Base-by-base conservation (phyloP, 148 eudicot genomes). In the Spergularia bocconei region DNA sequence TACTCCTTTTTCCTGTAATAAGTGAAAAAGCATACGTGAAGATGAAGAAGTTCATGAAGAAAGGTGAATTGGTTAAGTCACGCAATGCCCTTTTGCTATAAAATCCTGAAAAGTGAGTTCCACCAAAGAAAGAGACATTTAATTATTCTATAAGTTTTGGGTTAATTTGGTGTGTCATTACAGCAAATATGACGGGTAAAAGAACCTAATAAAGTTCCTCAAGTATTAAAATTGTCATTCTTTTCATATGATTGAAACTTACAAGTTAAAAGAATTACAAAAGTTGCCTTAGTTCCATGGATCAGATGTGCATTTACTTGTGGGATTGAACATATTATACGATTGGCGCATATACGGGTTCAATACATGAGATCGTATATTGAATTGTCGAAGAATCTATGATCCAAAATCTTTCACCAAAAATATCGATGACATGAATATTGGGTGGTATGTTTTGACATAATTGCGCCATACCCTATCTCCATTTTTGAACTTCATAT, bases 1-100 rank as follows among this genome's bases (percentile, higher is more conserved):
- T 81, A 81, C 78, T 78, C 80, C 80, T 72, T 66, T 84, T 78
- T 72, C 48, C 82, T 80, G 69, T 73, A 69, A 64, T 69, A 63
- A 74, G 78, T 70, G 78, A 52, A 69, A 73, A 73, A 44, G 69
- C 60, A 76, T 57, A 80, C 86, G 80, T 79, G 79, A 73, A 77
- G 53, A 55, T 25, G 10, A 69, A 79, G 70, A 80, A 73, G 20
- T 62, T 83, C 11, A 57, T 41, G 64, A 67, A 73, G 72, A 64
- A 79, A 76, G 54, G 33, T 36, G 69, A 77, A 73, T 55, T 60
- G 58, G 79, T 80, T 70, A 81, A 81, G 84, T 81, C 80, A 77
- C 78, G 84, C 84, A 81, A 73, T 62, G 7, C 55, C 71, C n/a
- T 66, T 64, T 77, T 81, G 67, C 70, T 29, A 72, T 68, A 2